Percentiles rank a stretch among this genome's conserved stretches.
Evolutionary conservation across 345 rosid genomes (phyloP).

Genomic region (Bruguiera parviflora): DNA sequence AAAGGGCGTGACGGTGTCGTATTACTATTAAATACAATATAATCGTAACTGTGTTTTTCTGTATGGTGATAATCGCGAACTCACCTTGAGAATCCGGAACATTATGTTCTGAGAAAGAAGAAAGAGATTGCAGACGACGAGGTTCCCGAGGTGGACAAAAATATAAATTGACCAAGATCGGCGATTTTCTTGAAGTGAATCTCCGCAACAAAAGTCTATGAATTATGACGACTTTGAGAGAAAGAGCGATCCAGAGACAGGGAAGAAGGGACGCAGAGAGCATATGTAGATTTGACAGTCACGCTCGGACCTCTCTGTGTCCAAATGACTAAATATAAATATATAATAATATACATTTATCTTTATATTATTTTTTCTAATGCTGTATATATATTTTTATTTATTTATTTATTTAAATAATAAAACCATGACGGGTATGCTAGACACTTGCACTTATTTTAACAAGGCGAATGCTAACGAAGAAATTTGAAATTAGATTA

Average conservation of each 20-base stretch:
- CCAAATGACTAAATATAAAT: conserved; percentile 14
- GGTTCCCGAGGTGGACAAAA: conserved; percentile 27
- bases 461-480: no score
- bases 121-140: conserved; percentile 35
- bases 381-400: no score
- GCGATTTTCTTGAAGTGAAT: conserved; percentile 36
- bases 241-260: neutral
- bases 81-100: conserved; percentile 53
- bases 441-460: no score
- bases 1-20: neutral
- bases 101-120: conserved; percentile 30
- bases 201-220: conserved; percentile 21
- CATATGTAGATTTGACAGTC: conserved; percentile 66
- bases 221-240: conserved; percentile 20
- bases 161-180: conserved; percentile 20
- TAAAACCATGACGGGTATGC: no score
- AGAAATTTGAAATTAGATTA: no score
- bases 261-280: conserved; percentile 30
- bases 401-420: no score
- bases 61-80: neutral
- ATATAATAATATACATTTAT: conserved; percentile 11
- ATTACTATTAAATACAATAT: neutral
- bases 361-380: conserved; percentile 14
- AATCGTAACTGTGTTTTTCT: neutral
- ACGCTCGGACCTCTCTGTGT: conserved; percentile 44